Evolutionary conservation across 345 rosid species (phyloP).

Genomic region (Sisymbrium irio): DNA sequence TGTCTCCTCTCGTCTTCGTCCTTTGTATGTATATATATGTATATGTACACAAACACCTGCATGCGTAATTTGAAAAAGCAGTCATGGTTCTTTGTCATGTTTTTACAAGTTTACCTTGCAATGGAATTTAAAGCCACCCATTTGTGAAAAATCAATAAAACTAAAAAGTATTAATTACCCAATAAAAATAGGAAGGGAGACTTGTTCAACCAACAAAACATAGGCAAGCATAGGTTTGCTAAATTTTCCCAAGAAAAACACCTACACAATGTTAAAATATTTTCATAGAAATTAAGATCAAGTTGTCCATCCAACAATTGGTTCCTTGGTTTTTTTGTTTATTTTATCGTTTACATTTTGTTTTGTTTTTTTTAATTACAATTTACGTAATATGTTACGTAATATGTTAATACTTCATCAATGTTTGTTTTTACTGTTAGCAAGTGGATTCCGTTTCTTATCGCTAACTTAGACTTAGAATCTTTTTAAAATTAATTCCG

Average conservation of each 20-base stretch:
- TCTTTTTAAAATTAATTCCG: too few species aligned
- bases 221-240: background rate
- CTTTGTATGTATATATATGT: too few species aligned
- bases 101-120: background rate
- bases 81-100: background rate
- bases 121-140: background rate
- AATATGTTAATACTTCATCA: background rate
- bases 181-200: background rate
- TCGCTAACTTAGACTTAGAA: background rate
- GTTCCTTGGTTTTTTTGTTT: background rate
- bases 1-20: constrained; percentile 11
- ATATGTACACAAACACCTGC: background rate
- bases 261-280: background rate
- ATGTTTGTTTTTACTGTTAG: background rate
- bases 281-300: background rate
- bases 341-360: background rate
- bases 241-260: background rate
- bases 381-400: background rate
- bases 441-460: background rate
- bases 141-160: background rate
- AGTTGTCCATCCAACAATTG: background rate
- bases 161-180: background rate
- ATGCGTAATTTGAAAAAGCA: too few species aligned
- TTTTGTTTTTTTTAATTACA: too few species aligned
- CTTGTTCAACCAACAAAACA: constrained; percentile 2